Conservation (phyloP, 2,329 filamentous ascomycete genomes). For the Pseudopyrenochaeta lycopersici region DNA sequence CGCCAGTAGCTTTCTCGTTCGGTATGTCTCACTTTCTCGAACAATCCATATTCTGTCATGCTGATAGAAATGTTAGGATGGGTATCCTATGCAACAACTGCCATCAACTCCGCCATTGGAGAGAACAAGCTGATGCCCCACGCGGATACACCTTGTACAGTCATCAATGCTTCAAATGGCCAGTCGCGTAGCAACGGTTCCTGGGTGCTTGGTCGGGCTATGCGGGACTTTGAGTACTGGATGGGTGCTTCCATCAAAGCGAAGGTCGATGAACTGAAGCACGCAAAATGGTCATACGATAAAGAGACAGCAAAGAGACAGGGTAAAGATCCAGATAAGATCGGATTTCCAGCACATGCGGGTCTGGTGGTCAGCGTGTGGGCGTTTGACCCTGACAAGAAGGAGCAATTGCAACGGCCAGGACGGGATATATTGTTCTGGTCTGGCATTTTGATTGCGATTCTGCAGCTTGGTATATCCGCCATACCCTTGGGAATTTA, state of each 20-base stretch:
- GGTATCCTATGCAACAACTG: conserved; percentile 23
- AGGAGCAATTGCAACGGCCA: not conserved
- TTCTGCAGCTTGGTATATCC: conserved; percentile 19
- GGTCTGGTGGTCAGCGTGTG: conserved; percentile 4
- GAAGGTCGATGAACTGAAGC: conserved; percentile 4
- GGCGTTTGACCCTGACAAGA: conserved; percentile 1
- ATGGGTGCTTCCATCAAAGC: conserved; percentile 9
- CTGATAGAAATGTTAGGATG: conserved; percentile 9
- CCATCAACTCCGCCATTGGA: conserved; percentile 18
- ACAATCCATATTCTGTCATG: not conserved
- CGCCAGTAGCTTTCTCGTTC: conserved; percentile 33
- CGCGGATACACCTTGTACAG: conserved; percentile 13
- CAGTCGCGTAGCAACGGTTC: conserved; percentile 14
- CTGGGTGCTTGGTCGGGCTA: conserved; percentile 24
- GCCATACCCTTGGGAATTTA: conserved; percentile 16
- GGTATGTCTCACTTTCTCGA: conserved; percentile 11
- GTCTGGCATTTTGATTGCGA: conserved; percentile 11
- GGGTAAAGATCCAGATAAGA: not conserved
- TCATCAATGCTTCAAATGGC: conserved; percentile 19
- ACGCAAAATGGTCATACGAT: conserved; percentile 8
- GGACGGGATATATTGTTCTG: conserved; percentile 6
- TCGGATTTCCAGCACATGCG: conserved; percentile 2
- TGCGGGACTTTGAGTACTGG: conserved; percentile 26
- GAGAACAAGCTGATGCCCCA: conserved; percentile 24
- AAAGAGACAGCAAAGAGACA: not conserved